A percentile compares a stretch with the other conserved stretches of the same genome.
These are phyloP conservation scores for Trichoderma sp. DNA, from an alignment of 2,329 filamentous ascomycete species.

Conservation along the genomic window DNA sequence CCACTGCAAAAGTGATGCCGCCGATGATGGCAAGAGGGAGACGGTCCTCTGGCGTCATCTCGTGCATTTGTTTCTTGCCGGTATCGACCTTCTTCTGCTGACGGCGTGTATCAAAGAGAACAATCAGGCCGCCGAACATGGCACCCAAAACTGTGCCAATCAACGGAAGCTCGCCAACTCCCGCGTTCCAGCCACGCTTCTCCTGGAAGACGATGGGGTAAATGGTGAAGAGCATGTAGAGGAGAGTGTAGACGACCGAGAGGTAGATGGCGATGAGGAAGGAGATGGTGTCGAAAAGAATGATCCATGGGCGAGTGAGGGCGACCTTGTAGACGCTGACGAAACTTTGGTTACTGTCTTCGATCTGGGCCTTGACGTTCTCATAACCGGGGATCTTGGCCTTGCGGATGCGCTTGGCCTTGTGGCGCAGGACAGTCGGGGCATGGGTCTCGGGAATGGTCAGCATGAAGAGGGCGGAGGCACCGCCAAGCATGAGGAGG, in stretches of 20 bases:
- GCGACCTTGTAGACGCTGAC: conserved; percentile 49
- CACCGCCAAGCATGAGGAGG: conserved; percentile 43
- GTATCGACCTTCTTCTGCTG: conserved; percentile 39
- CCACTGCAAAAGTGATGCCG: conserved; percentile 51
- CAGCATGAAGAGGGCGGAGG: conserved; percentile 46
- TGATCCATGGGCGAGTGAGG: conserved; percentile 52
- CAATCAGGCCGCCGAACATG: conserved; percentile 41
- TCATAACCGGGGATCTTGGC: conserved; percentile 52
- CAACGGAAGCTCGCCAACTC: conserved; percentile 51
- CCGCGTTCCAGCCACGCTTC: conserved; percentile 52
- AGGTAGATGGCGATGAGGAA: conserved; percentile 53
- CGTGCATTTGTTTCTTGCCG: conserved; percentile 34
- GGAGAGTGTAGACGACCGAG: conserved; percentile 50
- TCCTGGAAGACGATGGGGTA: conserved; percentile 56
- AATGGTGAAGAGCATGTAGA: conserved; percentile 59
- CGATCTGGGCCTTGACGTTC: conserved; percentile 48
- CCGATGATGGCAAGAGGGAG: conserved; percentile 59
- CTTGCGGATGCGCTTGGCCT: conserved; percentile 51
- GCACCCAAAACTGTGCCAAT: conserved; percentile 51
- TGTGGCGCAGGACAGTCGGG: conserved; percentile 49
- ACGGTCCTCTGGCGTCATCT: conserved; percentile 48
- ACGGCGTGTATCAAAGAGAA: conserved; percentile 40
- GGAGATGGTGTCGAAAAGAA: conserved; percentile 54
- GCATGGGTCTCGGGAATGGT: conserved; percentile 59
- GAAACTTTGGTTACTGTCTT: conserved; percentile 44